phyloP scores from a whole-genome alignment of 352 stramenopile species.

The Phytophthora tubulina region DNA sequence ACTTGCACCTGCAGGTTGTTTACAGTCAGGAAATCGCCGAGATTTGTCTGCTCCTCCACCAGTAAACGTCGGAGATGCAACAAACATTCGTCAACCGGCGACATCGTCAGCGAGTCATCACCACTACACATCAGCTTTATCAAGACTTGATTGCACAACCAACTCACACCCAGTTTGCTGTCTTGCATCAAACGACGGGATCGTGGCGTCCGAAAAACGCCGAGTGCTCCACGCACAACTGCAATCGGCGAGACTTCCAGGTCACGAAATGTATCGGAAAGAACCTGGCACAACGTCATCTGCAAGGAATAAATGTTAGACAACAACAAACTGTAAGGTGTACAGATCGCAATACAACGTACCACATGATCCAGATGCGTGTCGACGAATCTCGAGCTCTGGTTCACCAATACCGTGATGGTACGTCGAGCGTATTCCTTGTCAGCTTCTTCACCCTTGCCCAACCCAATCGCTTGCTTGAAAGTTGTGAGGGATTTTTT shows the following conservation, averaged over 20 bases:
- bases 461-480: conserved; percentile 35
- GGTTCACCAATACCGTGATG: conserved; percentile 44
- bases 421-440: conserved; percentile 46
- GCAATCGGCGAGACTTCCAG: conserved; percentile 32
- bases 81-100: conserved; percentile 42
- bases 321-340: background rate
- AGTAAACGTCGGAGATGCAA: conserved; percentile 31
- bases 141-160: conserved; percentile 43
- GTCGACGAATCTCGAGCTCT: conserved; percentile 37
- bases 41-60: conserved; percentile 21
- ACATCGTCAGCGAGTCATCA: conserved; percentile 4
- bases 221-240: conserved; percentile 34
- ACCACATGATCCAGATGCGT: conserved; percentile 43
- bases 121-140: conserved; percentile 17
- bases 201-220: conserved; percentile 40
- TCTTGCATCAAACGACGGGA: conserved; percentile 38
- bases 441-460: conserved; percentile 44
- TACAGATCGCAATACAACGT: conserved; percentile 11
- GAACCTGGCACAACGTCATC: conserved; percentile 34
- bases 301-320: conserved; percentile 19
- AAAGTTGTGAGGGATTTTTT: conserved; percentile 41
- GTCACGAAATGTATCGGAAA: conserved; percentile 33
- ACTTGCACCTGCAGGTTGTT: conserved; percentile 13
- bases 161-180: conserved; percentile 31
- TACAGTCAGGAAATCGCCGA: conserved; percentile 22